Percentiles rank a stretch among this genome's conserved stretches.
phyloP scores from a whole-genome alignment of 1,284 basidiomycete genomes.

The Ustilago bromivora region DNA sequence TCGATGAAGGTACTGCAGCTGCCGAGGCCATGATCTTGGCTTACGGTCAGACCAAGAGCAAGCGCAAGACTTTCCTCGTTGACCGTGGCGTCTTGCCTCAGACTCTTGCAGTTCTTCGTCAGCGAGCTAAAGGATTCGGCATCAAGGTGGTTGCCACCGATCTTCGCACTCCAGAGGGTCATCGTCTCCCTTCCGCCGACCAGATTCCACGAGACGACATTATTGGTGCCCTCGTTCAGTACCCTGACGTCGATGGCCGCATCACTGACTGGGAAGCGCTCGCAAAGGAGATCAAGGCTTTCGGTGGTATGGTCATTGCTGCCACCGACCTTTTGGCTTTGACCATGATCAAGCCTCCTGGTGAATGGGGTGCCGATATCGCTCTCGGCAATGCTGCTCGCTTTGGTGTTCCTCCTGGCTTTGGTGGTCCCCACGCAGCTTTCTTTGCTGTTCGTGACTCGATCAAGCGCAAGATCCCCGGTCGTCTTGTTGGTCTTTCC shows the following conservation, averaged over 20 bases:
- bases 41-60: slow-evolving; percentile 56
- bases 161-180: slow-evolving; percentile 59
- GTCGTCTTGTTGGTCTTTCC: slow-evolving; percentile 89
- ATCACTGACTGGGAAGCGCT: slow-evolving; percentile 82
- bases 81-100: slow-evolving; percentile 66
- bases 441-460: slow-evolving; percentile 95
- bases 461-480: slow-evolving; percentile 97
- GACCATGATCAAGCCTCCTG: slow-evolving; percentile 92
- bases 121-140: slow-evolving; percentile 67
- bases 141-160: slow-evolving; percentile 63
- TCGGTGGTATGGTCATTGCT: slow-evolving; percentile 83
- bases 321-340: slow-evolving; percentile 93
- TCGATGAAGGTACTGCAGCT: slow-evolving; percentile 68
- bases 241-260: slow-evolving; percentile 87
- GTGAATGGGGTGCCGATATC: slow-evolving; percentile 98
- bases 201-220: slow-evolving; percentile 70
- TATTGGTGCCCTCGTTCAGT: slow-evolving; percentile 83
- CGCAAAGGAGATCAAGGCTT: slow-evolving; percentile 79
- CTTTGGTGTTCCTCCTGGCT: slow-evolving; percentile 78
- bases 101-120: slow-evolving; percentile 66
- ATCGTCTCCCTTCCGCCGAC: slow-evolving; percentile 58
- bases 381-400: slow-evolving; percentile 94
- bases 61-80: slow-evolving; percentile 66
- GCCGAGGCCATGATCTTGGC: slow-evolving; percentile 68
- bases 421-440: slow-evolving; percentile 76